Evolutionary conservation across 768 basidiomycete genomes (phyloP), one percentile per base, ranked within the genome.

Genomic region (Leccinum aurantiacum): DNA sequence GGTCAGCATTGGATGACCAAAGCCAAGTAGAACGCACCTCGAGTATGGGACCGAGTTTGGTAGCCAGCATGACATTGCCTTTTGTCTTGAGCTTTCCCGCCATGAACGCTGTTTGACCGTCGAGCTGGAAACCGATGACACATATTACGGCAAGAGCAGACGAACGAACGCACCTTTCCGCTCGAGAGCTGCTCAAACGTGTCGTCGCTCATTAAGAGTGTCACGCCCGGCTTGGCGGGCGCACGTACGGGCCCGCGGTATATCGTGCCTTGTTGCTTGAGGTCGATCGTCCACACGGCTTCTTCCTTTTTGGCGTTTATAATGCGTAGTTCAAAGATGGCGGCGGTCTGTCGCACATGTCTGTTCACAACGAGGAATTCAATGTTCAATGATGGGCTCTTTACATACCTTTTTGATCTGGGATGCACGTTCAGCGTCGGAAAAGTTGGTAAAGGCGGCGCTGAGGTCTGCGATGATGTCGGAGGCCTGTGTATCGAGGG

Each of bases 41-140:
- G 53, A 98, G 82, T 14, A 98, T 83, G 10, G 77, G 79, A 64
- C 90, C 89, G 37, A 97, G 89, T 75, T 96, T 98, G 25, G 93
- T 95, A 1, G 91, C 93, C 62, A 95, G 83, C 92, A 95, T 94
- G 75, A 95, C 86, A 76, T 94, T 95, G 57, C 93, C 93, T 72
- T 84, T 89, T 15, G 91, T 89, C 84, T 95, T 96, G 53, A 97
- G 84, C 70, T 91, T 91, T 29, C 95, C 95, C 7, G 90, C 91
- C 91, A 98, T 93, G 79, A 95, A 97, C 22, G 94, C 94, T 71
- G 94, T 95, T 76, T 97, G 95, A 19, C 92, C 94, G 67, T 91
- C 93, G 49, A 90, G 78, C 89, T 93, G 62, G 35, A 8, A 29
- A 53, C 3, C 3, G 24, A 24, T 24, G 3, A 37, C 14, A 37